These are phyloP conservation scores for Metschnikowia koreensis DNA, from an alignment of 805 yeast genomes.

Conservation along the genomic window DNA sequence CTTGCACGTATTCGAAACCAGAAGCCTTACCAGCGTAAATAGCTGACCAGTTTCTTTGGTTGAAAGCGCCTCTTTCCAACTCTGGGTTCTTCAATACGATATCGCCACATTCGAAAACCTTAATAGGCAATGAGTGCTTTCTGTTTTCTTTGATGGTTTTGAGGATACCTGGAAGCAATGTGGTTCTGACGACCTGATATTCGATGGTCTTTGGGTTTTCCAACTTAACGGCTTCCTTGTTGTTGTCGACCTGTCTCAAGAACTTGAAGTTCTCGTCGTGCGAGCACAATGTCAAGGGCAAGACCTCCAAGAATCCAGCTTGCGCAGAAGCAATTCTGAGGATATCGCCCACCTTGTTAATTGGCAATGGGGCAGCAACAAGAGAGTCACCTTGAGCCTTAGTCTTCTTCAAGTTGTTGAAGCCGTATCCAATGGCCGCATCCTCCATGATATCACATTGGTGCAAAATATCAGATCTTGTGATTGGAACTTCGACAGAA, in stretches of 20 bases:
- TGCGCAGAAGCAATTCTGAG: conserved; percentile 88
- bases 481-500: conserved; percentile 78
- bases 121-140: conserved; percentile 91
- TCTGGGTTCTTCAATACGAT: conserved; percentile 79
- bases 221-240: conserved; percentile 77
- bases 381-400: conserved; percentile 74
- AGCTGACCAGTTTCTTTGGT: conserved; percentile 94
- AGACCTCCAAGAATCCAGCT: conserved; percentile 93
- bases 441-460: conserved; percentile 99
- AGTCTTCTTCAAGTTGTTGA: conserved; percentile 79
- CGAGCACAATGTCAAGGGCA: conserved; percentile 93
- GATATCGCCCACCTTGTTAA: conserved; percentile 89
- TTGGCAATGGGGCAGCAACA: conserved; percentile 83
- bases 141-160: conserved; percentile 96
- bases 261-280: conserved; percentile 95
- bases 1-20: conserved; percentile 93
- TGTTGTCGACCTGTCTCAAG: conserved; percentile 71
- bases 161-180: conserved; percentile 88
- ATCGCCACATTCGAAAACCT: conserved; percentile 94
- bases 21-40: conserved; percentile 91
- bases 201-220: conserved; percentile 96
- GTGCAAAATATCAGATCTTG: conserved; percentile 94
- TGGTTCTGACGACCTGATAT: conserved; percentile 96
- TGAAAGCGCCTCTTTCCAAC: conserved; percentile 84
- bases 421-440: conserved; percentile 95